These are phyloP conservation scores for Dioszegia hungarica DNA, from an alignment of 768 basidiomycete species.

Conservation along the genomic window DNA sequence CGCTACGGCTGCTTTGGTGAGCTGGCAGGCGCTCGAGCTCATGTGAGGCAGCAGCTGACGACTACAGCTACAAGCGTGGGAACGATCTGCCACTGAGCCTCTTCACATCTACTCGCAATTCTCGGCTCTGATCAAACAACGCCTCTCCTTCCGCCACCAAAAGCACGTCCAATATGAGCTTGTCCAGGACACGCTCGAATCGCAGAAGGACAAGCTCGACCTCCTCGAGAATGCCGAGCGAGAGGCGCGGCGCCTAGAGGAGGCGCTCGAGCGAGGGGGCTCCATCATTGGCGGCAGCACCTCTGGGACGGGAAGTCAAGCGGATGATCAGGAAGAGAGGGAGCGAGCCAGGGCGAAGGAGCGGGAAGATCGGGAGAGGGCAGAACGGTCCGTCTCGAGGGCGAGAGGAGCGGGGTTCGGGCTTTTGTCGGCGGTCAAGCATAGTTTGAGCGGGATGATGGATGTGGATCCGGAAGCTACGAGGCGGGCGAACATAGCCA, in stretches of 20 bases:
- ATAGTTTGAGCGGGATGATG: slow-evolving; percentile 96
- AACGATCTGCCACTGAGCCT: slow-evolving; percentile 92
- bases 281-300: slow-evolving; percentile 31
- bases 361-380: slow-evolving; percentile 18
- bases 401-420: slow-evolving; percentile 56
- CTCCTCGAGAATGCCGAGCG: slow-evolving; percentile 88
- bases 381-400: slow-evolving; percentile 2
- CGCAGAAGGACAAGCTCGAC: slow-evolving; percentile 74
- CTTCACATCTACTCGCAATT: slow-evolving; percentile 94
- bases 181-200: slow-evolving; percentile 82
- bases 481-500: slow-evolving; percentile 83
- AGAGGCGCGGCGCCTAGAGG: slow-evolving; percentile 82
- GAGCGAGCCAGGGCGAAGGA: slow-evolving; percentile 16
- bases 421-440: slow-evolving; percentile 81
- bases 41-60: not conserved
- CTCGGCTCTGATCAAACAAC: slow-evolving; percentile 85
- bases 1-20: slow-evolving; percentile 79
- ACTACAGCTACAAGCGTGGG: slow-evolving; percentile 81
- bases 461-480: slow-evolving; percentile 97
- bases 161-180: slow-evolving; percentile 98
- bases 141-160: slow-evolving; percentile 91
- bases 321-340: slow-evolving; percentile 21
- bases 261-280: slow-evolving; percentile 63
- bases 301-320: slow-evolving; percentile 17
- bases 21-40: slow-evolving; percentile 29